Evolutionary conservation across 805 yeast genomes (phyloP).

Genomic region (Komagataella kurtzmanii): DNA sequence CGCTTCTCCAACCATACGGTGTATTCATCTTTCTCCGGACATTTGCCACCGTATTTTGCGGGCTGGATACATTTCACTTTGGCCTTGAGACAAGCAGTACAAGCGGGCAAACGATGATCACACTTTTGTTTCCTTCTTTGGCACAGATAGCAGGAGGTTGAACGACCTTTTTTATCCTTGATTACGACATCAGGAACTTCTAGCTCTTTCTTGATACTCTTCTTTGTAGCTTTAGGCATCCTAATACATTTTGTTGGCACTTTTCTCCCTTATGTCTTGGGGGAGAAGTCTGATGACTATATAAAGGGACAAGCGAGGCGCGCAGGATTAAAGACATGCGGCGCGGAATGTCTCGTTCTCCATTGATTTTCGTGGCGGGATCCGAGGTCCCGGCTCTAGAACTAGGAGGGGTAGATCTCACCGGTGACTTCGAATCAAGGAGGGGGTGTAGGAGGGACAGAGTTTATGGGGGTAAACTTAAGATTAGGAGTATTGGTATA

Average conservation of each 20-base stretch:
- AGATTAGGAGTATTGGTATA: not conserved
- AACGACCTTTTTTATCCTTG: constrained; percentile 37
- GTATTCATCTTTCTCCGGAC: constrained; percentile 39
- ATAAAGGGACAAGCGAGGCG: not conserved
- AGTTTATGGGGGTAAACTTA: not conserved
- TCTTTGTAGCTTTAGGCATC: not conserved
- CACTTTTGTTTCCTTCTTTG: constrained; percentile 51
- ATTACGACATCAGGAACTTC: not conserved
- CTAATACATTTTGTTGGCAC: not conserved
- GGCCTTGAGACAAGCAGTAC: constrained; percentile 55
- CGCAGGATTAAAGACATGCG: not conserved
- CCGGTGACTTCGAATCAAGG: not conserved
- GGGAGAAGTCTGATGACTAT: not conserved
- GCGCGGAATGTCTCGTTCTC: not conserved
- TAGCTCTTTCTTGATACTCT: not conserved
- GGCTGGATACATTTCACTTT: constrained; percentile 54
- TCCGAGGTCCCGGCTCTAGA: not conserved
- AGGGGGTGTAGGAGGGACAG: not conserved
- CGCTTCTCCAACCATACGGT: constrained; percentile 42
- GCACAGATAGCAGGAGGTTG: constrained; percentile 42
- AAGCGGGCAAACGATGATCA: constrained; percentile 50
- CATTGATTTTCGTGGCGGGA: not conserved
- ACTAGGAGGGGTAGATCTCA: not conserved
- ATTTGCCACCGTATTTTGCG: constrained; percentile 34
- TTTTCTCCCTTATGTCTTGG: not conserved